Conservation (phyloP, 805 yeast species). For the Saccharomycopsis babjevae region DNA sequence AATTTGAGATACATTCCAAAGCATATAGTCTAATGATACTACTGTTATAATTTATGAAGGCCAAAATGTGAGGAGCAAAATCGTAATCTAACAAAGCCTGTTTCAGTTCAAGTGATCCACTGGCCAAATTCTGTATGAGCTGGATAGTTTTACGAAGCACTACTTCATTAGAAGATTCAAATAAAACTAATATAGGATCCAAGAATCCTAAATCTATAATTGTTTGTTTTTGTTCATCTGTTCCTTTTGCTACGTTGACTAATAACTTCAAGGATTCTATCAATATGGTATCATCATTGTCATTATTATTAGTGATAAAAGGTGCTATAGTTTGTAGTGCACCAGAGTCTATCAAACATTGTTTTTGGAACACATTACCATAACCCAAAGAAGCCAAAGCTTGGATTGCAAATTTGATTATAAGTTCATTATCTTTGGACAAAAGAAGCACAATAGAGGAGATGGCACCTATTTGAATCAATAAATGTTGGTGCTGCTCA, state of each 20-base stretch:
- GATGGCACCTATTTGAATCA: constrained; percentile 17
- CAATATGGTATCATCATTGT: constrained; percentile 15
- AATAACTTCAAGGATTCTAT: constrained; percentile 13
- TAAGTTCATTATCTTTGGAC: constrained; percentile 15
- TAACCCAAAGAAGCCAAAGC: constrained; percentile 15
- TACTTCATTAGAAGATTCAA: constrained; percentile 15
- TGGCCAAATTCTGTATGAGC: constrained; percentile 16
- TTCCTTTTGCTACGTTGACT: constrained; percentile 18
- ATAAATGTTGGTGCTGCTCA: constrained; percentile 16
- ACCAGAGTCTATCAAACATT: constrained; percentile 11
- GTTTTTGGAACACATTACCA: constrained; percentile 18
- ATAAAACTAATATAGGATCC: constrained; percentile 8
- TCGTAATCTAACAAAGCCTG: constrained; percentile 17
- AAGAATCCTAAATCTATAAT: constrained; percentile 13
- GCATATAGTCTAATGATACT: constrained; percentile 15
- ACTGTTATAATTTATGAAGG: constrained; percentile 16
- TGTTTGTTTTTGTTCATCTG: constrained; percentile 16
- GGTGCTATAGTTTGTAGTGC: constrained; percentile 2
- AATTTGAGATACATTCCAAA: constrained; percentile 14
- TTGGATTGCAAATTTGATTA: constrained; percentile 15
- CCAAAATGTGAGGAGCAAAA: constrained; percentile 17
- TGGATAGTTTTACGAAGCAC: constrained; percentile 15
- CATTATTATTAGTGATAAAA: constrained; percentile 8
- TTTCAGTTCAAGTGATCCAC: constrained; percentile 12
- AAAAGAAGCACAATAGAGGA: constrained; percentile 8